phyloP scores from a whole-genome alignment of 495 filamentous ascomycete species.

The Barbatosphaeria neglecta region DNA sequence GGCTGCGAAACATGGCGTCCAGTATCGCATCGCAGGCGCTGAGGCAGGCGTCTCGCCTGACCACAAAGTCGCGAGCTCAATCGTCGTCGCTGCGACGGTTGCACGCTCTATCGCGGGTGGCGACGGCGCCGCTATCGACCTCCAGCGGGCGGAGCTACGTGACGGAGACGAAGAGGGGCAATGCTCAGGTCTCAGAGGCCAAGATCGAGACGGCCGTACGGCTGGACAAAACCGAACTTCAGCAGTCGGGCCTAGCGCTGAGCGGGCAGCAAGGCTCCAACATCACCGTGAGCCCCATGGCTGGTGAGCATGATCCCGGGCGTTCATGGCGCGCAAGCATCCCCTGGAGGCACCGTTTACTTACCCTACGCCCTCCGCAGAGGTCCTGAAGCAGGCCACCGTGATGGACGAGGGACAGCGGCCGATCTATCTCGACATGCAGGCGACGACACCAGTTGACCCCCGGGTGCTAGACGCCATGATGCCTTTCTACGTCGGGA shows the following conservation, averaged over 20 bases:
- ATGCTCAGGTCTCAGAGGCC: conserved; percentile 52
- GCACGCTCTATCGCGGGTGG: conserved; percentile 31
- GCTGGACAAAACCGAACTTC: conserved; percentile 70
- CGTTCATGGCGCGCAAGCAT: background rate
- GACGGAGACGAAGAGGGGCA: conserved; percentile 65
- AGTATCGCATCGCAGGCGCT: conserved; percentile 57
- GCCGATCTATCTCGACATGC: conserved; percentile 97
- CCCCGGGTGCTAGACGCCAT: conserved; percentile 92
- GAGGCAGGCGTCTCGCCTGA: conserved; percentile 68
- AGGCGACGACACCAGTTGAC: conserved; percentile 94
- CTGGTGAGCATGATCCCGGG: conserved; percentile 33
- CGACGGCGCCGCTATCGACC: conserved; percentile 14
- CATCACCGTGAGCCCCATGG: conserved; percentile 64
- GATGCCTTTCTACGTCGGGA: conserved; percentile 84
- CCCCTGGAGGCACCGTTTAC: too few relatives aligned
- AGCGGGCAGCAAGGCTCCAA: conserved; percentile 42
- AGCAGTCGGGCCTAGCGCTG: conserved; percentile 54
- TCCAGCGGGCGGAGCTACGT: conserved; percentile 55
- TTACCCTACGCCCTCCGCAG: conserved; percentile 17
- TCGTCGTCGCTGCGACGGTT: conserved; percentile 34
- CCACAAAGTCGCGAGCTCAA: conserved; percentile 40
- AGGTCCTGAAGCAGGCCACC: conserved; percentile 82
- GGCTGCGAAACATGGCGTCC: conserved; percentile 48
- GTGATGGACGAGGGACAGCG: conserved; percentile 88
- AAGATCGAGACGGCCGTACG: conserved; percentile 71